Evolutionary conservation across 495 filamentous ascomycete species (phyloP), one percentile per base, ranked within the genome.

Genomic region (Extremus antarcticus): DNA sequence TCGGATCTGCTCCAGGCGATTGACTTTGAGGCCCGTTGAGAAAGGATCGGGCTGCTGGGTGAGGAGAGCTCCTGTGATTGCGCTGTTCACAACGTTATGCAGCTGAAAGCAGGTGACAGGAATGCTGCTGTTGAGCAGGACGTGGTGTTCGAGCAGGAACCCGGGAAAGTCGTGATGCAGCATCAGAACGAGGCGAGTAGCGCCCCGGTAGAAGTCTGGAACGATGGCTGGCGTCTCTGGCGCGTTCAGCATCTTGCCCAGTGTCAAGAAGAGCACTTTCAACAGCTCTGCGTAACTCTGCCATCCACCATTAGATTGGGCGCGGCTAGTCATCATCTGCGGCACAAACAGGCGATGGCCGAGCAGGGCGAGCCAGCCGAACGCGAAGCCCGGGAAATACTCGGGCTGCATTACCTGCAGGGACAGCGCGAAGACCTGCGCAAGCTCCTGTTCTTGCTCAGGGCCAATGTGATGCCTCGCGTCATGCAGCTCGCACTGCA

Each of bases 151-250:
- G 24, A 85, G 84, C 41, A 97, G 75, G 67, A 95, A 97, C 53
- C 94, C 90, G 0, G 90, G 87, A 69, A 87, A 96, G 66, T 99
- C 92, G 59, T 97, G 92, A 54, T 94, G 85, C 47, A 99, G 73
- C 35, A 96, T 78, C 19, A 92, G 71, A 56, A 97, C 69, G 53
- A 94, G 78, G 60, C 92, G 86, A 23, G 95, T 74, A 8, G 86
- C 79, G 1, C 84, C 88, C 60, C 87, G 83, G 67, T 96, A 97
- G 45, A 92, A 77, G 47, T 88, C 84, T 35, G 29, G 29, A 68
- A 87, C 91, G 25, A 82, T 79, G 32, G 87, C 74, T 32, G 79
- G 90, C 76, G 39, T 78, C 80, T 39, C 21, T 19, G 80, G 69
- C 1, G 83, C 76, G 71, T 94, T 92, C 52, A 96, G 73, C 29